Conservation (phyloP, 164 flowering plant species). For the Pachysandra terminalis region DNA sequence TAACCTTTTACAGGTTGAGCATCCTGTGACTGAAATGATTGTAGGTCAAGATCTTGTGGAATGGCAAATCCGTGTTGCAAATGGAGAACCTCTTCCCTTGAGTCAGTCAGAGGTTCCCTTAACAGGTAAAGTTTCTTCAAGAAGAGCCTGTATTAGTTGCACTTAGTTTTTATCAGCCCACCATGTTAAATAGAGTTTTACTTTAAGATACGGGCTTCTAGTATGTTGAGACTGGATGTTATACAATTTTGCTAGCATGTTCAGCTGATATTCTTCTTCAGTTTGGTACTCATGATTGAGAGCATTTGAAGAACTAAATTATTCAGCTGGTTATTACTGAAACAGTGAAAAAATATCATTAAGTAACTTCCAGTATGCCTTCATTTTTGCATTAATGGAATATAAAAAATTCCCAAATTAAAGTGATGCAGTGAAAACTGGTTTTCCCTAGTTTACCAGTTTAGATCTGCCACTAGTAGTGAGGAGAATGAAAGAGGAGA, state of each 20-base stretch:
- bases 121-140: constrained; percentile 41
- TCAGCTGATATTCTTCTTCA: not conserved
- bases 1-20: constrained; percentile 73
- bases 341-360: not conserved
- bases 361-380: not conserved
- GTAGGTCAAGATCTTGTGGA: constrained; percentile 99
- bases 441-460: too few relatives aligned
- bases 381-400: not conserved
- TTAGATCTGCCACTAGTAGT: too few relatives aligned
- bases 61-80: constrained; percentile 98
- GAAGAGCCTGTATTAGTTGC: not conserved
- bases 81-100: constrained; percentile 88
- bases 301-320: not conserved
- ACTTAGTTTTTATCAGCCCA: not conserved
- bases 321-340: not conserved
- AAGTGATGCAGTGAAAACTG: not conserved
- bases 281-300: not conserved
- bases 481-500: too few relatives aligned
- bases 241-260: not conserved
- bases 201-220: not conserved
- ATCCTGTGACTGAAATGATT: constrained; percentile 99
- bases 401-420: not conserved
- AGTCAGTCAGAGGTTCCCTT: constrained; percentile 78
- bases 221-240: not conserved
- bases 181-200: not conserved